Evolutionary conservation across 2,329 filamentous ascomycete species (phyloP), one percentile per base, ranked within the genome.

Genomic region (Penicillium sp.): DNA sequence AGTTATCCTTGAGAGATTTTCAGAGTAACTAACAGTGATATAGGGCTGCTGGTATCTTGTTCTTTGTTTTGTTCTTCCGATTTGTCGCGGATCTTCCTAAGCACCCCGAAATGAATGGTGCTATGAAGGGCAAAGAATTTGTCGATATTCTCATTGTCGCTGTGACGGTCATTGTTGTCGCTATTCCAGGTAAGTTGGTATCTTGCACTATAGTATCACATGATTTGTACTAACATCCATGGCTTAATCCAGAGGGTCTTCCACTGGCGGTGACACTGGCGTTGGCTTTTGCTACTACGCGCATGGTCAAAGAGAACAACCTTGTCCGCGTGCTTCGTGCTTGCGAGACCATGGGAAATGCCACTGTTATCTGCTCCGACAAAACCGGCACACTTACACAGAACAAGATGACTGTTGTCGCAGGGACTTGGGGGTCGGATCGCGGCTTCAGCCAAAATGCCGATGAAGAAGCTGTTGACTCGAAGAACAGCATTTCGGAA

Each of bases 31-130:
- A 38, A 66, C 50, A 34, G 7, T 18, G 39, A 27, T 34, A 9
- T 48, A 75, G 73, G 44, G 78, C 83, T 56, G 90, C 91, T 45
- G 90, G 88, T 60, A 77, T 94, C 13, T 79, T 96, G 44, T 96
- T 97, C 75, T 80, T 93, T 44, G 88, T 95, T 43, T 80, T 96
- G 13, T 84, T 96, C 66, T 92, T 96, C 75, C 84, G 91, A 65
- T 97, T 96, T 68, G 78, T 94, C 9, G 90, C 86, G 45, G 76
- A 84, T 11, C 81, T 96, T 3, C 81, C 73, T 50, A 76, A 72
- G 16, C 79, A 83, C 54, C 59, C 67, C 3, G 75, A 75, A 1
- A 50, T 9, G 13, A 81, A 81, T 0, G 80, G 90, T 3, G 86
- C 89, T 3, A 72, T 85, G 49, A 96, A 95, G 75, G 92, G 89